These are phyloP conservation scores for Debaryomycetaceae sp. DNA, from an alignment of 1,139 yeast genomes.

Conservation along the genomic window DNA sequence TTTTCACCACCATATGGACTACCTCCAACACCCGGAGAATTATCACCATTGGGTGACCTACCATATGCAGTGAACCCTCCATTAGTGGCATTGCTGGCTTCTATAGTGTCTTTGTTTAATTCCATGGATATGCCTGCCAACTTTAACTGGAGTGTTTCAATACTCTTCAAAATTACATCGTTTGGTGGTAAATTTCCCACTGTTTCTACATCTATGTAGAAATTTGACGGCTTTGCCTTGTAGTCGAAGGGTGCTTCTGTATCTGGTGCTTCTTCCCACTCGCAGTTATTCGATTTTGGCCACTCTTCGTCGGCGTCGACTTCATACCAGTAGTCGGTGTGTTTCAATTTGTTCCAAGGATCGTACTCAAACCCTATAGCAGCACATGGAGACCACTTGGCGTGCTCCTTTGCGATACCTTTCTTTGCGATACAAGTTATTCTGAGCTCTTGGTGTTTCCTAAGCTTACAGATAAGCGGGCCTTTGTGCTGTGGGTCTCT, in stretches of 20 bases:
- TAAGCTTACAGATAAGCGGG: conserved; percentile 81
- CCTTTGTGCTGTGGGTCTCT: conserved; percentile 78
- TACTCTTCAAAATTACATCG: conserved; percentile 81
- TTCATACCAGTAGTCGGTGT: conserved; percentile 96
- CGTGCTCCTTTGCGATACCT: conserved; percentile 97
- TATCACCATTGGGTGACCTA: conserved; percentile 40
- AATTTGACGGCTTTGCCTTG: conserved; percentile 74
- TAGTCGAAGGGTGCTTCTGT: conserved; percentile 87
- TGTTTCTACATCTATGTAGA: conserved; percentile 87
- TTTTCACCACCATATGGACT: conserved; percentile 45
- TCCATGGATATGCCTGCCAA: conserved; percentile 88
- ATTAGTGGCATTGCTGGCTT: conserved; percentile 40
- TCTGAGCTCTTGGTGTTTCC: conserved; percentile 89
- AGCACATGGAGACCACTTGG: conserved; percentile 96
- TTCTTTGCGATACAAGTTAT: conserved; percentile 93
- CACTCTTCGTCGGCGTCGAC: conserved; percentile 85
- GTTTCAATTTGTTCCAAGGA: conserved; percentile 97
- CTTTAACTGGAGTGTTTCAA: conserved; percentile 81
- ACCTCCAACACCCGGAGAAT: conserved; percentile 37
- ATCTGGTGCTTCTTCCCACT: conserved; percentile 94
- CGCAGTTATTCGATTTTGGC: conserved; percentile 87
- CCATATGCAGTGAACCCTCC: conserved; percentile 54
- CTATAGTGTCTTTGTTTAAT: conserved; percentile 59
- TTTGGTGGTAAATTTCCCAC: conserved; percentile 87
- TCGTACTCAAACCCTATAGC: conserved; percentile 98